Conservation (phyloP, 1,284 basidiomycete genomes). For the Puccinia hordei region DNA sequence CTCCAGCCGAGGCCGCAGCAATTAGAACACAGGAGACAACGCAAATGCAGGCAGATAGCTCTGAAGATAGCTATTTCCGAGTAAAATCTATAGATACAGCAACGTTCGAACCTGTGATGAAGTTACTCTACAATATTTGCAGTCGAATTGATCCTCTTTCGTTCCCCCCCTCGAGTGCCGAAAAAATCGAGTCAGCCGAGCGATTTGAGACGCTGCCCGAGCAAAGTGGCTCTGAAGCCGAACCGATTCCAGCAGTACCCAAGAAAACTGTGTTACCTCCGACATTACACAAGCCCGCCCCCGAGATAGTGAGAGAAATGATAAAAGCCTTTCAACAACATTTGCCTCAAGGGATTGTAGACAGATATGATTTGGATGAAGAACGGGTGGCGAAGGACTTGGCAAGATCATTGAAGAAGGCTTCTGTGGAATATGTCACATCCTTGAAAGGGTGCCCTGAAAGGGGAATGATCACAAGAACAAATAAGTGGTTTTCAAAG, state of each 20-base stretch:
- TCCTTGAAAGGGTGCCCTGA: conserved; percentile 40
- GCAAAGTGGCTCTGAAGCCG: not conserved
- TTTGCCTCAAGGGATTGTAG: conserved; percentile 25
- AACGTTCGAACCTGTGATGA: conserved; percentile 26
- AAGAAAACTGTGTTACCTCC: conserved; percentile 18
- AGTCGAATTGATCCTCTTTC: conserved; percentile 31
- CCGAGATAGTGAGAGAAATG: conserved; percentile 29
- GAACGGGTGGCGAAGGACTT: conserved; percentile 48
- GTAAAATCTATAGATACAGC: not conserved
- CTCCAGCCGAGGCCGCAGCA: not conserved
- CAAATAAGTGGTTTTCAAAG: conserved; percentile 26
- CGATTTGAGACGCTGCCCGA: not conserved
- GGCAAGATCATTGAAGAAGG: conserved; percentile 46
- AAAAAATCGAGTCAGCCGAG: not conserved
- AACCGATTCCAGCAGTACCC: not conserved
- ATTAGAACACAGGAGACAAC: not conserved
- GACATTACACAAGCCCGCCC: conserved; percentile 32
- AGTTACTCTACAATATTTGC: conserved; percentile 47
- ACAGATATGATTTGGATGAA: conserved; percentile 43
- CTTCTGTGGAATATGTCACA: conserved; percentile 33
- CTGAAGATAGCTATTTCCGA: not conserved
- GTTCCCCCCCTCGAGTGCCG: conserved; percentile 25
- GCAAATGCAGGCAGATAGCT: not conserved
- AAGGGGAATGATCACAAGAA: conserved; percentile 24
- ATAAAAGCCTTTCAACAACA: conserved; percentile 12